Conservation (phyloP, 192 early-diverging fungal species). For the Umbelopsis sp. region DNA sequence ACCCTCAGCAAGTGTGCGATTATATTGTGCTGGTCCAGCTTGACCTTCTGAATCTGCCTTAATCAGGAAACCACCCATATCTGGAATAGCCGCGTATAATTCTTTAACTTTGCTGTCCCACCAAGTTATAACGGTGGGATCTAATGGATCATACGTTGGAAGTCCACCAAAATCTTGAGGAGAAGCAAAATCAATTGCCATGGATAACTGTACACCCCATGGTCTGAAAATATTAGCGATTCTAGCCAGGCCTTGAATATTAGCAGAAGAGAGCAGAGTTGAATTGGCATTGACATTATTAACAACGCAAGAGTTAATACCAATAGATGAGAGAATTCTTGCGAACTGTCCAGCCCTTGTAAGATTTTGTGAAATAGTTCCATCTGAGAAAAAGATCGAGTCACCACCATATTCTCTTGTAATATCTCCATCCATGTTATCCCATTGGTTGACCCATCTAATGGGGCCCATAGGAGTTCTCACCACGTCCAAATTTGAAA, state of each 20-base stretch:
- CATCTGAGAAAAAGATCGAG: slow-evolving; percentile 11
- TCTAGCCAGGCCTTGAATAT: slow-evolving; percentile 6
- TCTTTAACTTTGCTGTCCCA: slow-evolving; percentile 10
- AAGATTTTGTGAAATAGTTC: background rate
- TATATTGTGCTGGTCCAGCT: slow-evolving; percentile 13
- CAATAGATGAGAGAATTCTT: slow-evolving; percentile 11
- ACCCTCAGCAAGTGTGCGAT: slow-evolving; percentile 8
- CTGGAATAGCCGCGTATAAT: slow-evolving; percentile 1
- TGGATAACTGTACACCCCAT: slow-evolving; percentile 6
- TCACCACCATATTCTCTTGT: slow-evolving; percentile 6
- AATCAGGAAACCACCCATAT: slow-evolving; percentile 1
- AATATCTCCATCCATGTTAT: slow-evolving; percentile 3
- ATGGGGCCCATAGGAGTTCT: background rate
- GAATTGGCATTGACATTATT: slow-evolving; percentile 7
- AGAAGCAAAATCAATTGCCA: background rate
- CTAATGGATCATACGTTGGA: background rate
- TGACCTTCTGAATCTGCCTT: slow-evolving; percentile 13
- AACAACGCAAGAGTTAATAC: slow-evolving; percentile 4
- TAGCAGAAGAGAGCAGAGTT: background rate
- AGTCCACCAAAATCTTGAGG: slow-evolving; percentile 6
- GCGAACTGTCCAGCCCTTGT: slow-evolving; percentile 6
- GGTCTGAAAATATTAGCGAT: background rate
- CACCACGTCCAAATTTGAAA: background rate
- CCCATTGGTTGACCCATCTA: slow-evolving; percentile 13
- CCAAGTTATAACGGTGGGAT: background rate